These are phyloP conservation scores for Gardenia jasminoides DNA, from an alignment of 257 asterid species.

Conservation along the genomic window DNA sequence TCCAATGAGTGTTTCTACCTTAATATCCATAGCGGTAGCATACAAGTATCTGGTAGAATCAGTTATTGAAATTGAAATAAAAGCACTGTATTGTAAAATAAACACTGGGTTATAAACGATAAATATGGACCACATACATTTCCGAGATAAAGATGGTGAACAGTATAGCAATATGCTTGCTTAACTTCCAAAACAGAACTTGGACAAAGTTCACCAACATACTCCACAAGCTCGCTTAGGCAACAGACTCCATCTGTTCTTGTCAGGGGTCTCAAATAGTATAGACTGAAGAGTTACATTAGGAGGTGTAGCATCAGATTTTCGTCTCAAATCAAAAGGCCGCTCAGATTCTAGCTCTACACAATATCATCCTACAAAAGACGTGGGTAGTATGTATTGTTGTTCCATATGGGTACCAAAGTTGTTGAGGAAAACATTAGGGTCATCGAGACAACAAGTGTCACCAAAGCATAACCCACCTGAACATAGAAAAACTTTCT, in stretches of 20 bases:
- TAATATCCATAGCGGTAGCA: no score
- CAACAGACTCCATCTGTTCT: slow-evolving; percentile 99
- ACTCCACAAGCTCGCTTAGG: slow-evolving; percentile 87
- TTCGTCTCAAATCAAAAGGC: slow-evolving; percentile 88
- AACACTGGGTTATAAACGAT: background rate
- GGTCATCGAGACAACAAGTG: slow-evolving; percentile 98
- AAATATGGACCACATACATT: background rate
- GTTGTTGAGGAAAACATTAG: no score
- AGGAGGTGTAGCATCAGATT: slow-evolving; percentile 90
- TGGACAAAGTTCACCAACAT: slow-evolving; percentile 93
- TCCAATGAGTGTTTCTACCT: no score
- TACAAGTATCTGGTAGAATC: no score
- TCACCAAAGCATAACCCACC: slow-evolving; percentile 99
- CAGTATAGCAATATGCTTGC: slow-evolving; percentile 43
- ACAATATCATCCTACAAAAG: slow-evolving; percentile 89
- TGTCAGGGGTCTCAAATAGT: slow-evolving; percentile 92
- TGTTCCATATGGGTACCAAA: slow-evolving; percentile 98
- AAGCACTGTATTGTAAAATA: no score
- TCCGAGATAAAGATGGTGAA: background rate
- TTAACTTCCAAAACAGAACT: slow-evolving; percentile 92
- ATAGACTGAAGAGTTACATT: slow-evolving; percentile 94
- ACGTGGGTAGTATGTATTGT: no score
- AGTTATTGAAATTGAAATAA: no score
- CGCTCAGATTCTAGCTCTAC: slow-evolving; percentile 97
- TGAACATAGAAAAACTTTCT: slow-evolving; percentile 19